Evolutionary conservation across 2,329 filamentous ascomycete genomes (phyloP), one percentile per base, ranked within the genome.

Genomic region (Lecanosticta acicola): DNA sequence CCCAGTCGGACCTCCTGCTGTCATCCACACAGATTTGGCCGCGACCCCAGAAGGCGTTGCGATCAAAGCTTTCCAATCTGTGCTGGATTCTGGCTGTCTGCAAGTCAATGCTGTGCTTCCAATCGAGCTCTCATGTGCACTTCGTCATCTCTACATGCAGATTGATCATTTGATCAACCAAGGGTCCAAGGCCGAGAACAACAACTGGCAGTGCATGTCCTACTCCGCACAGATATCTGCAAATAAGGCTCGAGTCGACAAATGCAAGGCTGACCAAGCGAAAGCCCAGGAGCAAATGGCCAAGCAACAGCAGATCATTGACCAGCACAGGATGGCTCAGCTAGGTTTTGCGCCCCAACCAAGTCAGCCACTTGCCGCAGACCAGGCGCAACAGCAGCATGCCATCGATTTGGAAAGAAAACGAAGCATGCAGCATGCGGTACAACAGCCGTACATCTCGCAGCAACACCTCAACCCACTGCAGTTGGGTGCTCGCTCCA

Each of bases 151-250:
- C 37, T 64, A 65, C 49, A 60, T 58, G 50, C 62, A 64, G 47
- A 61, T 65, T 20, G 60, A 63, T 37, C 56, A 58, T 24, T 48
- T 65, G 33, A 64, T 65, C 55, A 63, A 65, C 37, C 57, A 60
- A 36, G 52, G 49, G 21, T 41, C 50, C 16, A 48, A 52, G 26
- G 47, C 46, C 34, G 46, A 48, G 8, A 50, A 55, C 21, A 45
- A 49, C 3, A 45, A 50, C 9, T 64, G 59, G 59, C 48, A 56
- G 24, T 59, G 51, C 39, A 55, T 63, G 57, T 63, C 61, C 1
- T 65, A 65, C 38, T 49, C 52, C 26, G 59, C 60, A 3, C 62
- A 65, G 43, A 60, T 63, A 10, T 43, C 49, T 3, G 60, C 61
- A 7, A 54, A 64, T 29, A 39, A 48, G 18, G 37, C 39, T 11